Base-by-base conservation (phyloP, 371 early-diverging fungal genomes). In the Blakeslea trispora region DNA sequence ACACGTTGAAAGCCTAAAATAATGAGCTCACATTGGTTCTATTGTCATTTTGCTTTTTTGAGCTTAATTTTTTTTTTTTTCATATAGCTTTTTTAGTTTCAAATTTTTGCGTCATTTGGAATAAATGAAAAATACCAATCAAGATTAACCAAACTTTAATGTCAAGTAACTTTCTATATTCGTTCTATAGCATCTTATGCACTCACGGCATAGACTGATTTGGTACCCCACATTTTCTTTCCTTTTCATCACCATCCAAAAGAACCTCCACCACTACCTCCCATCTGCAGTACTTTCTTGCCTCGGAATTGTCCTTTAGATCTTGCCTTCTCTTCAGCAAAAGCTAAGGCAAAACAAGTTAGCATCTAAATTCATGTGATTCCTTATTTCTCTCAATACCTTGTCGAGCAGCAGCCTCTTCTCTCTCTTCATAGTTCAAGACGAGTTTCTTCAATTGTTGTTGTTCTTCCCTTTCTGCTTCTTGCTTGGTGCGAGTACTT, bases 391-490 rank as follows among this genome's bases (percentile, higher is more conserved):
- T 22, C 7, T 41, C 28, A 40, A 62, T 72, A 76, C 81, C 69
- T 68, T 79, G 81, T 34, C 83, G 74, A 34, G 80, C 79, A 28
- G 84, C 82, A 23, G 85, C 83, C 51, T 82, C 86, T 55, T 92
- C 94, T 23, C 92, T 79, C 49, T 91, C 89, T 64, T 95, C 95
- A 53, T 94, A 96, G 59, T 83, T 89, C 42, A 97, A 77, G 2
- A 97, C 98, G 15, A 96, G 71, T 55, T 88, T 79, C 68, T 97
- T 97, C 64, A 97, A 79, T 43, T 91, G 91, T 63, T 84, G 85
- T 55, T 91, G 89, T 69, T 96, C 97, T 61, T 91, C 91, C 40
- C 89, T 82, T 44, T 92, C 93, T 8, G 90, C 91, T 66, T 92
- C 90, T 65, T 92, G 91, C 57, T 94, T 92, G 37, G 82, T 81